Evolutionary conservation across 345 rosid species (phyloP).

Genomic region (Isatis tinctoria): DNA sequence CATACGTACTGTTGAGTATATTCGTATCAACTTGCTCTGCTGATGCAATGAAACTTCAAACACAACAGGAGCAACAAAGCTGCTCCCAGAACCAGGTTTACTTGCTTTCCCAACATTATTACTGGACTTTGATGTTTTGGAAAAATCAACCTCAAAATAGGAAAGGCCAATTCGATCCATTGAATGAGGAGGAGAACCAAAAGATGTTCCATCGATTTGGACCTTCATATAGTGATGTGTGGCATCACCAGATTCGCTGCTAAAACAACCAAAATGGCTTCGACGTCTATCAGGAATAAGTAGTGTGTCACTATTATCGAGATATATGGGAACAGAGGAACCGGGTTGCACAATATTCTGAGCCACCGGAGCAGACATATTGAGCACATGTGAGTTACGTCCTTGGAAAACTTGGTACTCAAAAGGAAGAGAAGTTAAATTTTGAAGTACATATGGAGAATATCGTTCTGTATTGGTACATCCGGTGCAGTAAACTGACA

Average conservation of each 20-base stretch:
- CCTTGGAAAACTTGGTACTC: slow-evolving; percentile 62
- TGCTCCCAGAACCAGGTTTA: slow-evolving; percentile 35
- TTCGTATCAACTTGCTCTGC: slow-evolving; percentile 75
- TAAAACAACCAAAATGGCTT: slow-evolving; percentile 53
- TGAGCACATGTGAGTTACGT: slow-evolving; percentile 38
- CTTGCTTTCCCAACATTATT: slow-evolving; percentile 36
- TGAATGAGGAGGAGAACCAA: slow-evolving; percentile 72
- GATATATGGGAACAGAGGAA: slow-evolving; percentile 68
- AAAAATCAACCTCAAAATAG: slow-evolving; percentile 85
- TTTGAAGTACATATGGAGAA: slow-evolving; percentile 89
- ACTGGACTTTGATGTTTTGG: slow-evolving; percentile 45
- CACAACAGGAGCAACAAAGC: slow-evolving; percentile 84
- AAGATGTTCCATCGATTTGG: slow-evolving; percentile 75
- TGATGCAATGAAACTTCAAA: slow-evolving; percentile 85
- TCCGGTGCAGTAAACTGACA: slow-evolving; percentile 35
- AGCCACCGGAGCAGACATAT: slow-evolving; percentile 41
- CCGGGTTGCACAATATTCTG: slow-evolving; percentile 61
- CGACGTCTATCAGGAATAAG: slow-evolving; percentile 46
- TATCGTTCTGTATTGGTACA: slow-evolving; percentile 51
- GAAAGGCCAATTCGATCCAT: slow-evolving; percentile 90
- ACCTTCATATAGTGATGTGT: slow-evolving; percentile 71
- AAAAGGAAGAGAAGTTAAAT: slow-evolving; percentile 80
- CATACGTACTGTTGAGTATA: slow-evolving; percentile 82
- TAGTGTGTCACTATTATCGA: slow-evolving; percentile 57
- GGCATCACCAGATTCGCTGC: slow-evolving; percentile 57